Evolutionary conservation across 441 rosid species (phyloP), one percentile per base, ranked within the genome.

Genomic region (Brassica balearica): DNA sequence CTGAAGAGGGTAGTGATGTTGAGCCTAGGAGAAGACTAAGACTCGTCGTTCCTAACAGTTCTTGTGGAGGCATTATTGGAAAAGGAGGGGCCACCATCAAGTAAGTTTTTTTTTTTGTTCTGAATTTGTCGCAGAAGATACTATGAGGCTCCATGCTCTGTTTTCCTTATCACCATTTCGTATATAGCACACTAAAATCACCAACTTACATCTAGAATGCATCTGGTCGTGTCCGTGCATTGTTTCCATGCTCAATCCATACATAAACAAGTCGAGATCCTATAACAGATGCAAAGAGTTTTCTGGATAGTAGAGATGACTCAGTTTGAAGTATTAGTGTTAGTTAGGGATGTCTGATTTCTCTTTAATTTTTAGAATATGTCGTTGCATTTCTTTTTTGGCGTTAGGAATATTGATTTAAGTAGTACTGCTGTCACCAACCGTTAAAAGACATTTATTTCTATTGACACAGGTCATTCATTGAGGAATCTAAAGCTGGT

Each of bases 11-110:
- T 56, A 85, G 76, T 77, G 96, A 92, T 65, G 87, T 68, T 85
- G 97, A 91, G 82, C 96, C 92, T 78, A 90, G 90, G 82, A 85
- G 88, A 72, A 92, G 89, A 87, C 87, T 96, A 86, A 94, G 95
- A 84, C 80, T 96, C 46, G 84, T 94, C 66, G 99, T 94, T 86
- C 97, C 99, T 53, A 94, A 96, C 85, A 87, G 91, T 85, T 92
- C 93, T 61, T 96, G 99, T 78, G 99, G 99, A 74, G 88, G 99
- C 83, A 94, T 96, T 73, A 96, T 96, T 81, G 99, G 99, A 75
- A 96, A 92, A 86, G 99, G 97, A 85, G 98, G 99, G 41, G 87
- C 95, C 80, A 94, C 91, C 32, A 96, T 96, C 84, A 96, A 94
- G 99, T 96, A 89, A 73, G 94, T 6, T 53, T 9, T 41, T 8